Percentiles rank a stretch among this genome's conserved stretches.
Conservation (phyloP, 371 early-diverging fungal species). For the Mortierella sp. region DNA sequence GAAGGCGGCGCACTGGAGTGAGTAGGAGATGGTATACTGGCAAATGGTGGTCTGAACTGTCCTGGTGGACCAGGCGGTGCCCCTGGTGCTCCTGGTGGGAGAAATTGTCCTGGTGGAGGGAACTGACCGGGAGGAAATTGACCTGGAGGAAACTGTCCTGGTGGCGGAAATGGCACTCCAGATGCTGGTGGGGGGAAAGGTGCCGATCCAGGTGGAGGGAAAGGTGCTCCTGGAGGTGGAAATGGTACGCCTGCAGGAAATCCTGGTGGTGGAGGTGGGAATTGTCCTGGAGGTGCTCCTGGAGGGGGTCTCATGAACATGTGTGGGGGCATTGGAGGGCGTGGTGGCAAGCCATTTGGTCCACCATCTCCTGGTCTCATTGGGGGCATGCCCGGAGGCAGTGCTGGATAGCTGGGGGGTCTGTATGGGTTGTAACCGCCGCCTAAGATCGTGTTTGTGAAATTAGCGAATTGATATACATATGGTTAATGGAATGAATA, state of each 20-base stretch:
- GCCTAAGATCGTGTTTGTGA: background rate
- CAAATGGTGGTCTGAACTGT: conserved; percentile 32
- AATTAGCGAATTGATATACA: background rate
- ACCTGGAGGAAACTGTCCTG: conserved; percentile 19
- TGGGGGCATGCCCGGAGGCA: conserved; percentile 64
- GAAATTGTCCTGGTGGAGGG: conserved; percentile 37
- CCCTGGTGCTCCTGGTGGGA: conserved; percentile 20
- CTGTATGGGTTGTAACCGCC: conserved; percentile 59
- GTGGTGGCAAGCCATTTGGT: conserved; percentile 31
- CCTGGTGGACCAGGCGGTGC: conserved; percentile 2
- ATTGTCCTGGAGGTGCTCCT: conserved; percentile 51
- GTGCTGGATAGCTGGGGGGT: conserved; percentile 63
- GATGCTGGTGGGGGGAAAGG: conserved; percentile 14
- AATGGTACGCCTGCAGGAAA: conserved; percentile 46
- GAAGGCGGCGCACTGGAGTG: conserved; percentile 13
- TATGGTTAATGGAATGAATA: background rate
- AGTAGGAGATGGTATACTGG: conserved; percentile 40
- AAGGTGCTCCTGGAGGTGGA: conserved; percentile 35
- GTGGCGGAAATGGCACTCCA: conserved; percentile 17
- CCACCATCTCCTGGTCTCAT: conserved; percentile 20
- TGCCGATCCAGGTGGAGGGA: conserved; percentile 30
- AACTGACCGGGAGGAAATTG: conserved; percentile 23
- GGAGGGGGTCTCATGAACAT: conserved; percentile 48
- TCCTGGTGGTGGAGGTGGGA: conserved; percentile 47
- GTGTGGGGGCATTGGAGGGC: conserved; percentile 40